Evolutionary conservation across 169 alveolate species (phyloP), one percentile per base, ranked within the genome.

Genomic region (Plasmodium berghei): DNA sequence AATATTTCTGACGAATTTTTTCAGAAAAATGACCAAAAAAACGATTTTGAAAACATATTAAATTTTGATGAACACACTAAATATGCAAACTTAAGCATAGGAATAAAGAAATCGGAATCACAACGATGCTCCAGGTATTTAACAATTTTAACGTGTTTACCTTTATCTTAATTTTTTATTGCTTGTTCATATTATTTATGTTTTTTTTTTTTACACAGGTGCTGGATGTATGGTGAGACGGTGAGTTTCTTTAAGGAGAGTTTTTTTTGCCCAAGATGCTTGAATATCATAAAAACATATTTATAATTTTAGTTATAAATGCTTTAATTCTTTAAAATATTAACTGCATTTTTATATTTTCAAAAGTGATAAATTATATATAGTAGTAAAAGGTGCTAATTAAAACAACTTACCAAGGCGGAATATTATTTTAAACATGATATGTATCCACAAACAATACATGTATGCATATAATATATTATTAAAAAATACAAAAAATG

Each of bases 141-240:
- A 9, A 1, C 20, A 12, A 9, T 58, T 58, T n/a, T 3, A 3
- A 9, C 34, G 2, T 58, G 22, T 20, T 16, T 58, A n/a, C 9
- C 34, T 58, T 58, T 58, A n/a, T 58, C 20, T 58, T 58, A n/a
- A 14, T 58, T 58, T 58, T 56, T 56, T 56, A 14, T 56, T 56
- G 12, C 18, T 56, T 49, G 66, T 22, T 14, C 18, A 56, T 56
- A n/a, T n/a, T n/a, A n/a, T n/a, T n/a, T n/a, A n/a, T n/a, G n/a
- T n/a, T n/a, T n/a, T n/a, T 62, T 62, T 62, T 20, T 54, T 49
- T 16, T 52, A 12, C 40, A 45, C 69, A 77, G 89, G 75, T 77
- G 89, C 52, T 77, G 89, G 89, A 77, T 77, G 89, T 77, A 63
- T 61, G 89, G 89, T 34, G 42, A 34, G 14, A 77, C 77, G 56